A percentile compares a stretch with the other conserved stretches of the same genome.
These are phyloP conservation scores for Eucalyptus pauciflora DNA, from an alignment of 345 rosid species.

Conservation along the genomic window DNA sequence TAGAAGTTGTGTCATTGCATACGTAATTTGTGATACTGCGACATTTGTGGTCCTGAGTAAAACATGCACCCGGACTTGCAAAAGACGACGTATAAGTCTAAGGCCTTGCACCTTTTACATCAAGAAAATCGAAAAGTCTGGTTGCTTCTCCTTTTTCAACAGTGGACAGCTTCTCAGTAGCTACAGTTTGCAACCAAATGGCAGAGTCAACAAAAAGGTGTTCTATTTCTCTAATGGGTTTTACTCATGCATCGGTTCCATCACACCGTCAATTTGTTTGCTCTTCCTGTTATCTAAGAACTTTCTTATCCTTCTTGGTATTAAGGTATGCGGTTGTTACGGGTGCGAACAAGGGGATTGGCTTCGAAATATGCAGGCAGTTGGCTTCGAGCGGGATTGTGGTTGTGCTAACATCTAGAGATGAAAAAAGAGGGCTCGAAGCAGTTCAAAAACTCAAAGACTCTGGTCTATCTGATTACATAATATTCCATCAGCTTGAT, in stretches of 20 bases:
- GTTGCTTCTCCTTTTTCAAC: not conserved
- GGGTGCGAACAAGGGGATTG: conserved; percentile 18
- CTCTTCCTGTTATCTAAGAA: not conserved
- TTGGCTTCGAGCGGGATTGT: conserved; percentile 2
- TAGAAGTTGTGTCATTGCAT: not conserved
- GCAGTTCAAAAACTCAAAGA: conserved; percentile 9
- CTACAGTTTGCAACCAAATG: not conserved
- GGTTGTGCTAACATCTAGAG: conserved; percentile 18
- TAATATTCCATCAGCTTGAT: conserved; percentile 16
- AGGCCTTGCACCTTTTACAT: not conserved
- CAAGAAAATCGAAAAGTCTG: not conserved
- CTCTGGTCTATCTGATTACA: not conserved
- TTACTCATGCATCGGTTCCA: not conserved
- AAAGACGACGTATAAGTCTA: not conserved
- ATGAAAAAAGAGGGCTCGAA: conserved; percentile 11
- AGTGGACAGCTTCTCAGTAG: not conserved
- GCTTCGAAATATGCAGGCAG: conserved; percentile 17
- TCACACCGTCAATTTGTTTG: not conserved
- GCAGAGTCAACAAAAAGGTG: not conserved
- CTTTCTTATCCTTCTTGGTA: not conserved
- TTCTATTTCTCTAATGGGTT: not conserved
- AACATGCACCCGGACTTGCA: not conserved
- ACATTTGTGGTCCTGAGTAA: not conserved
- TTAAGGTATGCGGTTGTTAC: conserved; percentile 17
- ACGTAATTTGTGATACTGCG: not conserved